phyloP scores from a whole-genome alignment of 139 green algal genomes.

The Chlamydomonas applanata region DNA sequence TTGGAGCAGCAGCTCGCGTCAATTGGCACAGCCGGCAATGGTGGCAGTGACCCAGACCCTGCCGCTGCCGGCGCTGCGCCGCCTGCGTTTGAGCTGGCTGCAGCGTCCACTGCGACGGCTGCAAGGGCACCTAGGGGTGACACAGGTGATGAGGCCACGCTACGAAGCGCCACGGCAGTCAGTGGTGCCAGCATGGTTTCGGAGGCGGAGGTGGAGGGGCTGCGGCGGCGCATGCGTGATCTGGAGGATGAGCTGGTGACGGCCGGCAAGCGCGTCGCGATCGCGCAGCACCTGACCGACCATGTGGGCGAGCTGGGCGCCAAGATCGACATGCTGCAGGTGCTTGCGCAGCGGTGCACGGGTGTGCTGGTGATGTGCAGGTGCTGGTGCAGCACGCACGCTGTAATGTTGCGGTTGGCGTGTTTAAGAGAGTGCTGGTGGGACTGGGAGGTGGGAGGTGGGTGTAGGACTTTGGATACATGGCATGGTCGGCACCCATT shows the following conservation, averaged over 20 bases:
- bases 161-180: too few species aligned
- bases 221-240: not conserved
- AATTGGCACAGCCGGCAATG: not conserved
- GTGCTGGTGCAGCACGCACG: too few species aligned
- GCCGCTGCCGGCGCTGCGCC: not conserved
- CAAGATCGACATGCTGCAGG: constrained; percentile 17
- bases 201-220: not conserved
- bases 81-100: constrained; percentile 30
- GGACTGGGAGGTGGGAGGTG: too few species aligned
- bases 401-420: not conserved
- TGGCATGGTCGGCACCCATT: too few species aligned
- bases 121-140: too few species aligned
- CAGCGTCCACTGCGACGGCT: too few species aligned
- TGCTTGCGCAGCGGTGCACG: not conserved
- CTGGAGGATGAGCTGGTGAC: constrained; percentile 4
- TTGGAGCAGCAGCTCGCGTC: constrained; percentile 26
- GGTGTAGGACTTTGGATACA: too few species aligned
- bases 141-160: too few species aligned
- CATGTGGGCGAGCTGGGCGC: constrained; percentile 25
- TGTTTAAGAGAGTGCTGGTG: not conserved
- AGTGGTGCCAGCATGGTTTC: too few species aligned
- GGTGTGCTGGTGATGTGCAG: not conserved
- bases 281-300: not conserved
- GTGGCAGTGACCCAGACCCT: not conserved
- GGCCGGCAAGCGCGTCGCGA: not conserved